Evolutionary conservation across 257 asterid genomes (phyloP), one percentile per base, ranked within the genome.

Genomic region (Solanum neorickii): DNA sequence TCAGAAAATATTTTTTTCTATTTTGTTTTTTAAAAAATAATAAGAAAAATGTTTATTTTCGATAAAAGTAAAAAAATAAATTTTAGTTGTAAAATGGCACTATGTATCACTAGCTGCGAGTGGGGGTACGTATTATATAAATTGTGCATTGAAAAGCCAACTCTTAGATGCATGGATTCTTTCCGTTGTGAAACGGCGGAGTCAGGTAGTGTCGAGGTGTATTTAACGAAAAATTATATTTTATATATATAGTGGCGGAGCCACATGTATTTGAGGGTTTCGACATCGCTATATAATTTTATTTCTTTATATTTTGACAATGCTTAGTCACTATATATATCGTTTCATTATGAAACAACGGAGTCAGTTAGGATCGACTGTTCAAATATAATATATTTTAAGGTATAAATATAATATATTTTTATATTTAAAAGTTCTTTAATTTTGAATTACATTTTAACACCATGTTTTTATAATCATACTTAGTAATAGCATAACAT

Each of bases 191-290:
- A 37, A 37, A 37, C 1, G 7, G 25, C 5, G 5, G 12, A 56
- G 25, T 20, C 12, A 20, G 5, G 0, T 18, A 56, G 12, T 11
- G 3, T 20, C 12, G 12, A 56, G 12, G 66, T 5, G 2, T 56
- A 62, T 10, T 23, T 9, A 11, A 1, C 3, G 0, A 4, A 9
- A 60, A 62, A 2, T 0, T 21, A 59, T 59, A 59, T 59, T 3
- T 59, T 12, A 46, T 46, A 12, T 46, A 16, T 49, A 0, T 4
- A 60, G 39, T 37, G 39, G 39, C 0, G 39, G 39, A 37, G 39
- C 7, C 39, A 5, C 7, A 0, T 35, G 1, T 35, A 35, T 0
- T 5, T 1, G 39, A 33, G 5, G 1, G 5, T 33, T 33, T 35
- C 1, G 7, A 5, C 7, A 35, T 1, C 1, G 5, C 5, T 33